phyloP scores from a whole-genome alignment of 2,329 filamentous ascomycete genomes.

The Arthrinium phaeospermum region DNA sequence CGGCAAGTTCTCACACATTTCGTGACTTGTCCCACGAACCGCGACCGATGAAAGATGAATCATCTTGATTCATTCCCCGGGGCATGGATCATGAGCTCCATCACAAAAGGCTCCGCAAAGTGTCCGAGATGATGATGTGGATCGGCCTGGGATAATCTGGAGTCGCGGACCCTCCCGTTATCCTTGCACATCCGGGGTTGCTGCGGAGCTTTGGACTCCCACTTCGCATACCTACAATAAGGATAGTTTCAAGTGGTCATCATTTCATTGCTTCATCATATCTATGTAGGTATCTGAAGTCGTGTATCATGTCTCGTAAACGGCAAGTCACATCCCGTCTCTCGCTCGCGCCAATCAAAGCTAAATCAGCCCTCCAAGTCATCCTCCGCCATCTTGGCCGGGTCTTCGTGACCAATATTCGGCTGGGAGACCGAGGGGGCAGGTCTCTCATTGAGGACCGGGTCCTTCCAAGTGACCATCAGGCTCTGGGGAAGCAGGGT shows the following conservation, averaged over 20 bases:
- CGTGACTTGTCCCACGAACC: not conserved
- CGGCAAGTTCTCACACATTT: not conserved
- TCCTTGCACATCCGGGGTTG: not conserved
- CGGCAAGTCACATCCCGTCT: not conserved
- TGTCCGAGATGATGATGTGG: conserved; percentile 7
- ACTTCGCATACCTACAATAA: not conserved
- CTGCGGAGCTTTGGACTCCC: not conserved
- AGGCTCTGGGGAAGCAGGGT: conserved; percentile 70
- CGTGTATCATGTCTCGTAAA: not conserved
- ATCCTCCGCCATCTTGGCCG: not conserved
- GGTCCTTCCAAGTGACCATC: conserved; percentile 70
- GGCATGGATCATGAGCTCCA: not conserved
- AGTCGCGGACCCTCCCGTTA: not conserved
- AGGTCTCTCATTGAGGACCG: conserved; percentile 50
- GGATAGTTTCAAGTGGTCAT: not conserved
- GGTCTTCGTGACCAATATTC: not conserved
- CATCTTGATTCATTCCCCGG: not conserved
- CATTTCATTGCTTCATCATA: not conserved
- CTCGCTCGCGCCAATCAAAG: not conserved
- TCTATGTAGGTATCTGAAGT: conserved; percentile 4
- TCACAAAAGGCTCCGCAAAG: not conserved
- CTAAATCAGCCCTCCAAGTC: not conserved
- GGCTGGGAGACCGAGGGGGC: conserved; percentile 46
- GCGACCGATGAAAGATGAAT: not conserved
- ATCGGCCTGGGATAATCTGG: not conserved